A percentile compares a stretch with the other conserved stretches of the same genome.
phyloP scores from a whole-genome alignment of 1,284 basidiomycete species.

The Apiotrichum brassicae region DNA sequence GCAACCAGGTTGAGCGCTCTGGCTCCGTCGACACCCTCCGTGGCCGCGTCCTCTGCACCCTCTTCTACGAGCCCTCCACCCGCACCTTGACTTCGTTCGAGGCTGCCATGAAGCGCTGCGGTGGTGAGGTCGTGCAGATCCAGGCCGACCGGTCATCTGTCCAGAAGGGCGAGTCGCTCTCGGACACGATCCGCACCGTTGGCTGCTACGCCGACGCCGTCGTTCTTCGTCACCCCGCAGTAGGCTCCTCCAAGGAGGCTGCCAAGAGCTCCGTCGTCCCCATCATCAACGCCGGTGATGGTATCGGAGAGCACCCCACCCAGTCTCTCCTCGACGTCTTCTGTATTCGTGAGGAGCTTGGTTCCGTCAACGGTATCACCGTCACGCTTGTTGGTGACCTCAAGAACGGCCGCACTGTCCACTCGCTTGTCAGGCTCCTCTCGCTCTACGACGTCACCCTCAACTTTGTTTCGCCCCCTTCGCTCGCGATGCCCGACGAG shows the following conservation, averaged over 20 bases:
- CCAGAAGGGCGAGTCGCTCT: conserved; percentile 86
- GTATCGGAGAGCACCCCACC: conserved; percentile 94
- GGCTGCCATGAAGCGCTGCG: conserved; percentile 96
- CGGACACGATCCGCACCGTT: conserved; percentile 90
- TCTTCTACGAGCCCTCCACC: conserved; percentile 98
- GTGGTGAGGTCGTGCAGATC: conserved; percentile 87
- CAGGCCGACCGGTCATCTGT: conserved; percentile 79
- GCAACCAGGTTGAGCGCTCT: conserved; percentile 85
- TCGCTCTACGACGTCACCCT: conserved; percentile 85
- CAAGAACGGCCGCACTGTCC: conserved; percentile 97
- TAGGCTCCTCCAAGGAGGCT: conserved; percentile 82
- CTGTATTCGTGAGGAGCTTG: conserved; percentile 95
- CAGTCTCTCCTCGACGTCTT: conserved; percentile 93
- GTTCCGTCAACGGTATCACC: conserved; percentile 93
- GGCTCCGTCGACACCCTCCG: conserved; percentile 84
- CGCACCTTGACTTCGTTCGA: conserved; percentile 96
- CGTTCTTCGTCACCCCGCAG: conserved; percentile 87
- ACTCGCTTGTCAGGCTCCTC: conserved; percentile 88
- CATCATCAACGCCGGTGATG: conserved; percentile 94
- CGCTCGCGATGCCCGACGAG: conserved; percentile 83
- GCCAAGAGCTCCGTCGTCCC: conserved; percentile 95
- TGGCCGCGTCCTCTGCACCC: conserved; percentile 85
- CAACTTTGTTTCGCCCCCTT: conserved; percentile 90
- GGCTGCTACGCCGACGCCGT: conserved; percentile 95
- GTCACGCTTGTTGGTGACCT: conserved; percentile 92